Percentiles rank a stretch among this genome's conserved stretches.
phyloP scores from a whole-genome alignment of 345 rosid species.

The Turnera subulata region DNA sequence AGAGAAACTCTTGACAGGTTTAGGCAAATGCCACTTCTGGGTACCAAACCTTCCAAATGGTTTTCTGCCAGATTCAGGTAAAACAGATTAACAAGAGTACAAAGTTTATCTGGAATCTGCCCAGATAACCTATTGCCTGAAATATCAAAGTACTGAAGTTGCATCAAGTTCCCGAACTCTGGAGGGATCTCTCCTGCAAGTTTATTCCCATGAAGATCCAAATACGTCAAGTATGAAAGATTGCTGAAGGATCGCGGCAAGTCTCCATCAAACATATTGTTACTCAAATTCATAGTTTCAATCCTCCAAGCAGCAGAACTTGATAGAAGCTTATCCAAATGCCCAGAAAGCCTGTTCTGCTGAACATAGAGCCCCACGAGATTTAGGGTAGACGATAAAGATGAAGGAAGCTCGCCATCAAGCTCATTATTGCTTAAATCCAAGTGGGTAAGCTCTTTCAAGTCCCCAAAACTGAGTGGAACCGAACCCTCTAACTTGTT shows the following conservation, averaged over 20 bases:
- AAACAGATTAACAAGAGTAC: slow-evolving; percentile 41
- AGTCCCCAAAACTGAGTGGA: slow-evolving; percentile 63
- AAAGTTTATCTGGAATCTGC: slow-evolving; percentile 53
- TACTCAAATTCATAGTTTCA: slow-evolving; percentile 57
- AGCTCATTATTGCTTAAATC: slow-evolving; percentile 73
- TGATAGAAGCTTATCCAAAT: slow-evolving; percentile 34
- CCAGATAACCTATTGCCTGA: slow-evolving; percentile 61
- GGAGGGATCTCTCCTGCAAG: slow-evolving; percentile 61
- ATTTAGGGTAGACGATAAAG: slow-evolving; percentile 51
- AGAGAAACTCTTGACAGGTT: slow-evolving; percentile 42
- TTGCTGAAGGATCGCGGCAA: slow-evolving; percentile 62
- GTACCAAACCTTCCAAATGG: slow-evolving; percentile 58
- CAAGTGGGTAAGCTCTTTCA: slow-evolving; percentile 69
- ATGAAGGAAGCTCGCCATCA: slow-evolving; percentile 60
- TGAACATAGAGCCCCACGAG: slow-evolving; percentile 75
- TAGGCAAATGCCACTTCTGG: slow-evolving; percentile 51
- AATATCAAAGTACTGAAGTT: slow-evolving; percentile 57
- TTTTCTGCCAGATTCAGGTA: slow-evolving; percentile 53
- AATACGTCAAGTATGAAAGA: slow-evolving; percentile 52
- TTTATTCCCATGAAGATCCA: slow-evolving; percentile 61
- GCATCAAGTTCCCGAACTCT: slow-evolving; percentile 56
- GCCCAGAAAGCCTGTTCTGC: slow-evolving; percentile 57
- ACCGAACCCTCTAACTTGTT: slow-evolving; percentile 53
- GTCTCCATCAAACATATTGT: slow-evolving; percentile 47
- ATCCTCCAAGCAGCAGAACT: slow-evolving; percentile 59